Evolutionary conservation across 805 yeast species (phyloP), one percentile per base, ranked within the genome.

Genomic region (Candida pseudoglaebosa): DNA sequence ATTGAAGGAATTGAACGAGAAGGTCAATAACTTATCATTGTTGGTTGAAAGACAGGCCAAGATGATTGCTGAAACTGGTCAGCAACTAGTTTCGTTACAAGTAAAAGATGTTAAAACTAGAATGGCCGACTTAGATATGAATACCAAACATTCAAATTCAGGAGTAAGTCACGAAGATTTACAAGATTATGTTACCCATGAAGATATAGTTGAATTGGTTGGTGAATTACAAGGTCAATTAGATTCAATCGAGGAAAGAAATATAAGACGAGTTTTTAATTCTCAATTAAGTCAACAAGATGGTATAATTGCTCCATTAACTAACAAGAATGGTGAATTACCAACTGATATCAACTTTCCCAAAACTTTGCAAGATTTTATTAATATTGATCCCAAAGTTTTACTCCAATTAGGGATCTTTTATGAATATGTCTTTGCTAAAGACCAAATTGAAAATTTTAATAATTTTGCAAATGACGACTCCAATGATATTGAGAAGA

Each of bases 141-240:
- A 42, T 10, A 28, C 21, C 36, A 19, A 43, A 37, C 17, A 35
- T 32, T 42, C 38, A 12, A 28, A 35, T 32, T 42, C 38, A 12
- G 30, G 47, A 13, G 38, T 4, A 39, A 37, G 24, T 32, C 42
- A 14, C 4, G 47, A 44, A 18, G 52, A 48, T 38, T 46, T 54
- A 37, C 82, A 77, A 42, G 87, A 82, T 45, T 81, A 72, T 46
- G 86, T 81, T 26, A 79, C 91, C 3, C 83, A 86, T 48, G 95
- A 85, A 41, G 98, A 91, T 54, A 64, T 90, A 9, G 84, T 84
- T 3, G 91, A 87, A 54, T 68, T 90, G 33, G 97, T 89, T 10
- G 87, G 86, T 8, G 98, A 90, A 59, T 65, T 90, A 40, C 97
- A 90, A 61, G 85, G 86, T 6, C 97, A 90, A 61, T 70, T 90